Base-by-base conservation (phyloP, 176 grass and related monocot species). In the Oryza meyeriana region DNA sequence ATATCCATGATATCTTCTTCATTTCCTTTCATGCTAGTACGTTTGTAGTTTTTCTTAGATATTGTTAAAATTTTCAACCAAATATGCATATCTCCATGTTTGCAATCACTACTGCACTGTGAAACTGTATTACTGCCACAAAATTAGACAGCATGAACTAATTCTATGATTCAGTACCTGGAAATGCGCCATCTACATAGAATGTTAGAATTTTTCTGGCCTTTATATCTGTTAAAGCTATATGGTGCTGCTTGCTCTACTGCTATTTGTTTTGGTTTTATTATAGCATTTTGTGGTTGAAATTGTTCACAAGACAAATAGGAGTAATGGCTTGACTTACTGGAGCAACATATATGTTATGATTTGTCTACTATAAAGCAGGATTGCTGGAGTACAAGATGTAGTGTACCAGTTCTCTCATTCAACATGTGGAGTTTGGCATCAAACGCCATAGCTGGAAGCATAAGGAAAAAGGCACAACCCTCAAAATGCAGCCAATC, bases 401-500 rank as follows among this genome's bases (percentile, higher is more conserved):
- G 8, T 83, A 83, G 71, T 36, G 24, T 55, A 47, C 38, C 59
- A 29, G 81, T 18, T 35, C 62, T 41, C 61, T 68, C 33, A 40
- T 16, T 68, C 72, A 67, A 11, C 61, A 90, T 90, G 88, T 90
- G 88, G 84, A 86, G 88, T 74, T 90, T 90, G 83, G 84, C 84
- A 55, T 90, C 88, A 64, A 90, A 90, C 66, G 88, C 88, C 38
- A 90, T 90, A 69, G 88, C 84, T 69, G 88, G 88, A 86, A 86
- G 84, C 68, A 17, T 90, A 55, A 83, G 72, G 68, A 90, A 83
- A 86, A 86, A 83, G 26, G 69, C 14, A 0, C 88, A 75, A 41
- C 67, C 84, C 13, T 72, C 87, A 59, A 89, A 71, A 71, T 71
- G 82, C 44, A 82, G 20, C 72, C 38, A 30, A 31, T 84, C 86